Conservation (phyloP, 2,329 filamentous ascomycete genomes). For the Colletotrichum brevisporum region DNA sequence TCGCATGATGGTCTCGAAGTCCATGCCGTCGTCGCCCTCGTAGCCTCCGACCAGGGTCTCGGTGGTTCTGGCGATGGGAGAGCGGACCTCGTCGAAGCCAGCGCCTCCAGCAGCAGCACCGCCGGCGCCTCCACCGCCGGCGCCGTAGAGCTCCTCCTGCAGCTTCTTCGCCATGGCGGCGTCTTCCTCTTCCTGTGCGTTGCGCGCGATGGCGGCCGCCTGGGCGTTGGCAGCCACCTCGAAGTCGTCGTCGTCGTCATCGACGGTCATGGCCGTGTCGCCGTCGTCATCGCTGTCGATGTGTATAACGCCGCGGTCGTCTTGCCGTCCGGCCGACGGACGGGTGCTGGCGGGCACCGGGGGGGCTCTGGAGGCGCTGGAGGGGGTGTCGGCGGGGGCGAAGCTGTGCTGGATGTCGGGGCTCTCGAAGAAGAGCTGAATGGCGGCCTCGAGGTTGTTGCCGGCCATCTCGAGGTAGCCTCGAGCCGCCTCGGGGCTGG, state of each 20-base stretch:
- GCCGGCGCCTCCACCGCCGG: constrained; percentile 32
- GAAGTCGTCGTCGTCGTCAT: constrained; percentile 57
- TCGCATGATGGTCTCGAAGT: constrained; percentile 68
- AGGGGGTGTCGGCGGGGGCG: constrained; percentile 53
- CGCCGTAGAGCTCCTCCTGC: constrained; percentile 88
- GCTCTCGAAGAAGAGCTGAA: constrained; percentile 92
- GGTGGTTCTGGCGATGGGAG: constrained; percentile 90
- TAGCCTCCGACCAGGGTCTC: constrained; percentile 87
- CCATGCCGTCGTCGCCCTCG: constrained; percentile 68
- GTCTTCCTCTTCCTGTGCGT: constrained; percentile 84
- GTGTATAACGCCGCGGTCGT: constrained; percentile 75
- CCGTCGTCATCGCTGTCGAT: constrained; percentile 84
- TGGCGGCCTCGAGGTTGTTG: constrained; percentile 85
- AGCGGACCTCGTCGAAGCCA: constrained; percentile 78
- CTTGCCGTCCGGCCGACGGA: constrained; percentile 59
- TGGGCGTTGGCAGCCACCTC: constrained; percentile 48
- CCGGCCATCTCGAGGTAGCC: constrained; percentile 90
- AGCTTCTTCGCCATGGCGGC: constrained; percentile 92
- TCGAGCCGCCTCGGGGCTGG: constrained; percentile 79
- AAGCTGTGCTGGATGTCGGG: constrained; percentile 76
- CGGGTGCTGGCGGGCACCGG: constrained; percentile 47
- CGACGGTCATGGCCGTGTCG: constrained; percentile 56
- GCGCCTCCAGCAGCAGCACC: constrained; percentile 56
- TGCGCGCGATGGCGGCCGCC: constrained; percentile 57
- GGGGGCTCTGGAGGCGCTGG: constrained; percentile 44